Percentiles rank a stretch among this genome's conserved stretches.
These are phyloP conservation scores for Ophiostoma tasmaniense DNA, from an alignment of 2,329 filamentous ascomycete species.

Conservation along the genomic window DNA sequence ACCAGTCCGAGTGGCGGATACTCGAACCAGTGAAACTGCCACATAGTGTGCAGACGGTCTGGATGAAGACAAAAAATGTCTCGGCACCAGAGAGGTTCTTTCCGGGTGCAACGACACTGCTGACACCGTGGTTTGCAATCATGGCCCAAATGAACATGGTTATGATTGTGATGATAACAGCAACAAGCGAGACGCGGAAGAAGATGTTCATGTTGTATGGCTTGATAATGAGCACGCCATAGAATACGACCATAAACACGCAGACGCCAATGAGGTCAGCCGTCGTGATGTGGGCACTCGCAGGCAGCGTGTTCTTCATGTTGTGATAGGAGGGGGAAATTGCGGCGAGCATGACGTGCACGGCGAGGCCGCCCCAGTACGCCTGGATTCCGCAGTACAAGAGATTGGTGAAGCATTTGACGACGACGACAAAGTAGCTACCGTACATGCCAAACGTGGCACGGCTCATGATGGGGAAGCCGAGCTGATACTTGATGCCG, in stretches of 20 bases:
- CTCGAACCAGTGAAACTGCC: not conserved
- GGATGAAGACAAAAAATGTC: conserved; percentile 2
- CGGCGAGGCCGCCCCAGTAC: conserved; percentile 18
- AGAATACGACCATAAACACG: conserved; percentile 29
- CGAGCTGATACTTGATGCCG: conserved; percentile 21
- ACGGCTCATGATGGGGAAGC: conserved; percentile 26
- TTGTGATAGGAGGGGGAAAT: conserved; percentile 30
- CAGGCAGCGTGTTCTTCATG: conserved; percentile 28
- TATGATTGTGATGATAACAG: conserved; percentile 8
- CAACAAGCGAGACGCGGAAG: conserved; percentile 5
- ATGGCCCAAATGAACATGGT: conserved; percentile 17
- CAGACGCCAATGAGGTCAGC: conserved; percentile 30
- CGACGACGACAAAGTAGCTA: conserved; percentile 24
- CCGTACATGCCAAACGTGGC: conserved; percentile 26
- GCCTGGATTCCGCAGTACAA: conserved; percentile 22
- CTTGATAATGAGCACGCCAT: conserved; percentile 12
- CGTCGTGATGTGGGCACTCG: conserved; percentile 27
- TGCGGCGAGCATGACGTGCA: conserved; percentile 18
- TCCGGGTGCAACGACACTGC: not conserved
- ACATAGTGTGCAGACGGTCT: conserved; percentile 5
- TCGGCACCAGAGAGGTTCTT: not conserved
- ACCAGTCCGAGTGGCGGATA: not conserved
- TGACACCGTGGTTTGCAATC: conserved; percentile 14
- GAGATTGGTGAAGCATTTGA: conserved; percentile 24
- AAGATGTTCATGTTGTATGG: conserved; percentile 8